phyloP scores from a whole-genome alignment of 2,329 filamentous ascomycete species.

The Epichloe sylvatica region DNA sequence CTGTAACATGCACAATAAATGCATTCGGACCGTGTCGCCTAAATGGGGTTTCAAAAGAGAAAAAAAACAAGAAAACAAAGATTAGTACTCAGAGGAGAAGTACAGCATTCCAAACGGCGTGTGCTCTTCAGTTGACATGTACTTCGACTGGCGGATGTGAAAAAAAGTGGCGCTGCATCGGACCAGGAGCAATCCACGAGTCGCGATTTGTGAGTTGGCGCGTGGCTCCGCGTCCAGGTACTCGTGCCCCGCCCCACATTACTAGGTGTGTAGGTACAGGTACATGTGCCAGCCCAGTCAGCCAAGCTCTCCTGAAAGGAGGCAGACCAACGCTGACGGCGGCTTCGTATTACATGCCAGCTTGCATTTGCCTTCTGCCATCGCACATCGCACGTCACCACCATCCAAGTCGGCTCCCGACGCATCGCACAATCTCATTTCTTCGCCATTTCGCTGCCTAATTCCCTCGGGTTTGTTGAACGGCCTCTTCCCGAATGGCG shows the following conservation, averaged over 20 bases:
- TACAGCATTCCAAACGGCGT: too few relatives aligned
- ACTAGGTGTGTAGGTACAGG: background rate
- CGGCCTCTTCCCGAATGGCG: constrained; percentile 8
- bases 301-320: background rate
- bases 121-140: too few relatives aligned
- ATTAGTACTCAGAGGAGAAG: too few relatives aligned
- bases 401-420: constrained; percentile 1
- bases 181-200: background rate
- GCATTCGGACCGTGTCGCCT: too few relatives aligned
- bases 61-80: too few relatives aligned
- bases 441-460: background rate
- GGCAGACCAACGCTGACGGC: background rate
- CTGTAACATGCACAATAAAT: too few relatives aligned
- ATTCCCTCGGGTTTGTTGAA: background rate
- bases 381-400: constrained; percentile 1
- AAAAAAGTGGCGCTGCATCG: background rate
- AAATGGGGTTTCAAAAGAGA: too few relatives aligned
- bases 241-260: too few relatives aligned
- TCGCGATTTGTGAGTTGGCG: background rate
- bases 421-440: background rate
- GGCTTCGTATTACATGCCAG: constrained; percentile 3
- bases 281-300: background rate
- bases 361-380: constrained; percentile 8
- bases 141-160: background rate
- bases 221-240: background rate